Conservation (phyloP, 2,329 filamentous ascomycete genomes). For the Chaetomiaceae sp. region DNA sequence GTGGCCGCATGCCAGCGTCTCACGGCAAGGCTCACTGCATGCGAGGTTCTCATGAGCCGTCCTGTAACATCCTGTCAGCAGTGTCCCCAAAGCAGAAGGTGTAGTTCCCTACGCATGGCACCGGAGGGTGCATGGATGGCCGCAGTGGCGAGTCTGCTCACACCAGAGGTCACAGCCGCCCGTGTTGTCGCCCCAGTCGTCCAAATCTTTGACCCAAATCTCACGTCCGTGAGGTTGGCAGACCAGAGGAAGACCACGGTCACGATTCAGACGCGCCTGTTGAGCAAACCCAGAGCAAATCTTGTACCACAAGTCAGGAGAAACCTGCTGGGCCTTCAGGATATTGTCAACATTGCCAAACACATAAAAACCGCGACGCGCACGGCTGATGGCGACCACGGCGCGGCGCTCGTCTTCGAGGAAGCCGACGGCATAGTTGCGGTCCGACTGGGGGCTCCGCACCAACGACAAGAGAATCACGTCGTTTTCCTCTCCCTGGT, state of each 20-base stretch:
- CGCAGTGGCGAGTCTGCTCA: constrained; percentile 40
- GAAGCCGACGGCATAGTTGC: constrained; percentile 59
- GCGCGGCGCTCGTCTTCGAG: constrained; percentile 57
- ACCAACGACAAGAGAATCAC: constrained; percentile 77
- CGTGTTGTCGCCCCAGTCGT: constrained; percentile 45
- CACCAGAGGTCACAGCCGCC: constrained; percentile 52
- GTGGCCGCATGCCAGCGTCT: constrained; percentile 24
- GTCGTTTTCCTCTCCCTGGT: constrained; percentile 88
- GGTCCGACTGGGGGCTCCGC: constrained; percentile 55
- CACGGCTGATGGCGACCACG: constrained; percentile 61
- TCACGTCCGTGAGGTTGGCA: constrained; percentile 57
- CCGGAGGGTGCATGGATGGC: constrained; percentile 46
- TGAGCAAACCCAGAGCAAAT: constrained; percentile 49
- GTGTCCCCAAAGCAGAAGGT: fast-evolving
- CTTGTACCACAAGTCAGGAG: constrained; percentile 37
- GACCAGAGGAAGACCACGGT: constrained; percentile 53
- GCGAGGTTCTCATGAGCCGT: constrained; percentile 21
- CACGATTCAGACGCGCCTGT: constrained; percentile 31
- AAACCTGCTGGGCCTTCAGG: constrained; percentile 41
- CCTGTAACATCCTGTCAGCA: constrained; percentile 8
- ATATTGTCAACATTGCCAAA: constrained; percentile 68
- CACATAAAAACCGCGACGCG: constrained; percentile 74
- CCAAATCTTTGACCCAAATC: constrained; percentile 47
- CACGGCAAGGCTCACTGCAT: constrained; percentile 23
- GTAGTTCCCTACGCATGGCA: constrained; percentile 48